Evolutionary conservation across 192 early-diverging fungal species (phyloP), one percentile per base, ranked within the genome.

Genomic region (Radiomyces spectabilis): DNA sequence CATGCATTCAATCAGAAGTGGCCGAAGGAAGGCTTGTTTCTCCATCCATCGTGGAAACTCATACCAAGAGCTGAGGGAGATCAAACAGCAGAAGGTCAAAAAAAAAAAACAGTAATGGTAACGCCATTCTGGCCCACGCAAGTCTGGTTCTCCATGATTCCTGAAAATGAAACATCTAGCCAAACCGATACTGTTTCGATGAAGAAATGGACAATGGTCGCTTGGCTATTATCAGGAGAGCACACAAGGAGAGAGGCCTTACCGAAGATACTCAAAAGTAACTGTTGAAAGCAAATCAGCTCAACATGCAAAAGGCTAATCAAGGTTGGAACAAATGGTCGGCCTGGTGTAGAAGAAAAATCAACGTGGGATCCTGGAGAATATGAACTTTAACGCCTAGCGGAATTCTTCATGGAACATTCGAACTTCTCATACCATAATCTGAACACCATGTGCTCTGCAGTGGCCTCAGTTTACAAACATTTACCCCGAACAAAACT

Each of bases 1-100:
- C 35, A 62, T 42, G 60, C 52, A 0, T 62, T 62, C 25, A 30
- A 35, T 16, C 60, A 62, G 30, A 19, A 2, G 33, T 62, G 60
- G 60, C 35, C 25, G 4, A 46, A 41, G 21, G 40, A 15, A n/a
- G 60, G 60, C 2, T 18, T 62, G 25, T 62, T 41, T 39, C 13
- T 55, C 19, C 25, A 41, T 15, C 43, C 52, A 22, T 44, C 60
- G 29, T 62, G 60, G 60, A 48, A 41, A 21, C 22, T 62, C 2
- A 53, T 62, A 3, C 51, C 42, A 35, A 4, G 13, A 32, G 52
- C 49, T 1, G 18, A 53, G 21, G 50, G 49, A 2, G 16, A 47
- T 4, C 12, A 45, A 2, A 41, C 22, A 42, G 15, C 12, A 31
- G 22, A 43, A 12, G 43, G 21, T n/a, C n/a, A n/a, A 19, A 26